Evolutionary conservation across 1,284 basidiomycete genomes (phyloP).

Genomic region (Rhodotorula sp.): DNA sequence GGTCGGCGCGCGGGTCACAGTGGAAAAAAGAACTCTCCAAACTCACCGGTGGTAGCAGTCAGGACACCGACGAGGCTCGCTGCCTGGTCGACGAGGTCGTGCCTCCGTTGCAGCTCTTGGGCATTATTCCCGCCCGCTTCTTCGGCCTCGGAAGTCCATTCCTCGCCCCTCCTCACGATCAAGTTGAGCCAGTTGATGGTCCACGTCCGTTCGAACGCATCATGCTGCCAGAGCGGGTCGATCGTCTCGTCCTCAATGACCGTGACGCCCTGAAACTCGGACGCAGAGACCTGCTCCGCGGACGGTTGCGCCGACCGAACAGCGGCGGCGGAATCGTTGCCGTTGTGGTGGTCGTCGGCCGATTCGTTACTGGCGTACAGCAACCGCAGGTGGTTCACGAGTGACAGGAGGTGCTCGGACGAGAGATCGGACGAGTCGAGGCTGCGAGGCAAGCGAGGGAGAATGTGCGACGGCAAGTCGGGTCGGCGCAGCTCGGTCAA

Average conservation of each 20-base stretch:
- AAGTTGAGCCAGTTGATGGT: conserved; percentile 68
- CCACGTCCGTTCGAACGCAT: conserved; percentile 66
- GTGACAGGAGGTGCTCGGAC: conserved; percentile 16
- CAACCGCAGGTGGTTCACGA: conserved; percentile 26
- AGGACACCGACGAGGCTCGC: conserved; percentile 28
- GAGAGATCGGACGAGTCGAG: conserved; percentile 4
- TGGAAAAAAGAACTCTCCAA: too few relatives aligned
- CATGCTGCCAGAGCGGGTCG: conserved; percentile 45
- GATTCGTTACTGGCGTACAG: conserved; percentile 19
- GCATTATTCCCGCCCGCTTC: conserved; percentile 28
- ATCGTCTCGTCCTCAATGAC: conserved; percentile 24
- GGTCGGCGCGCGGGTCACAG: neutral
- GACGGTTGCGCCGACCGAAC: conserved; percentile 12
- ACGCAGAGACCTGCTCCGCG: conserved; percentile 6
- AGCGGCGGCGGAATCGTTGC: neutral
- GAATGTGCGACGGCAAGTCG: conserved; percentile 25
- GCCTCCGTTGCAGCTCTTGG: conserved; percentile 42
- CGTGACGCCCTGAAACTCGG: conserved; percentile 19
- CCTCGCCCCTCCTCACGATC: conserved; percentile 60
- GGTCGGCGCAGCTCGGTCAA: conserved; percentile 16
- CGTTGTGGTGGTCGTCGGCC: neutral
- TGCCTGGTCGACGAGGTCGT: conserved; percentile 38
- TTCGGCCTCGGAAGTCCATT: conserved; percentile 52
- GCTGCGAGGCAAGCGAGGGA: conserved; percentile 22
- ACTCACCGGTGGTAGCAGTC: conserved; percentile 33